Evolutionary conservation across 306 rosid species (phyloP), one percentile per base, ranked within the genome.

Genomic region (Aeschynomene evenia): DNA sequence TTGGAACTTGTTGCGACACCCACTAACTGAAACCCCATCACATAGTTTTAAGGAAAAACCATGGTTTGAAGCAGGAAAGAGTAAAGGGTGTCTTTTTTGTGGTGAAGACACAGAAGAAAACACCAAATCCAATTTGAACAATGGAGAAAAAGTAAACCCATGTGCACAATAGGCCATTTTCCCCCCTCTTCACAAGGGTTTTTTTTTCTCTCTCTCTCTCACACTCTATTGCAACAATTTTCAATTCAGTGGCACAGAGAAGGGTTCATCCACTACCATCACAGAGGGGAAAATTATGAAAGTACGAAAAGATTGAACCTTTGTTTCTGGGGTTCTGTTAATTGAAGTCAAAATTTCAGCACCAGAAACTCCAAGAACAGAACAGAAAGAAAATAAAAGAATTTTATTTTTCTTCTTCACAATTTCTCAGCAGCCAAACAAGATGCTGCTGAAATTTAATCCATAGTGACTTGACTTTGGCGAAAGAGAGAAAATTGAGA

Each of bases 81-180:
- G 28, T 37, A 81, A 61, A 70, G 66, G 83, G 66, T 49, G 16
- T 31, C 81, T 63, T n/a, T 55, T 72, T 36, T 59, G 81, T 39
- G 75, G 60, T 48, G 85, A 66, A 66, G 76, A 73, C 21, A 70
- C 58, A 13, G 84, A 69, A 73, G 87, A 72, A 75, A 60, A 84
- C 24, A 81, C 64, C 46, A 81, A 76, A 26, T 74, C 78, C 64
- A 73, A 55, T 60, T 80, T 64, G 63, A 85, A 75, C 33, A 77
- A 63, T 70, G 87, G 77, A 63, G 85, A 55, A 61, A 79, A 66
- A 39, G 86, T 58, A 66, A 80, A 63, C 54, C 88, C 89, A 40
- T 67, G 84, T 45, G 83, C 84, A 78, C 51, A 45, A 5, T 77
- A 85, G 20, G 86, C 84, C 99, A 94, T 91, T 70, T 76, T 45